A percentile compares a stretch with the other conserved stretches of the same genome.
Evolutionary conservation across 1,284 basidiomycete species (phyloP).

Genomic region (Wallemia mellicola): DNA sequence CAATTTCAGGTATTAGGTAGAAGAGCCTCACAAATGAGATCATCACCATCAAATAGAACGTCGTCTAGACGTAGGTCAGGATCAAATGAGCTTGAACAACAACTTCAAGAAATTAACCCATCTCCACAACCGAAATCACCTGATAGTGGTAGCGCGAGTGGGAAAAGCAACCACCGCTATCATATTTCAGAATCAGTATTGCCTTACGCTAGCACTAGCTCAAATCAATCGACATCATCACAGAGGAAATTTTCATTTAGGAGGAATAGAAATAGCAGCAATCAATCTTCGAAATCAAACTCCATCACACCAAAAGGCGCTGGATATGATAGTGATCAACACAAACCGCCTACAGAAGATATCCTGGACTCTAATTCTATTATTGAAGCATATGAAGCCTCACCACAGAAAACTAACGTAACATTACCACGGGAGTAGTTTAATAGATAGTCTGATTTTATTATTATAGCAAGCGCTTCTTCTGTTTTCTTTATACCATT

Average conservation of each 20-base stretch:
- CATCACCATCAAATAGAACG: neutral
- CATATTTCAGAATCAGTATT: neutral
- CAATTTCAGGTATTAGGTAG: neutral
- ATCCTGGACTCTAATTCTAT: neutral
- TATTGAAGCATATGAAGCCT: neutral
- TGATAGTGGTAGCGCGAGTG: neutral
- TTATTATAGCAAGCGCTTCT: neutral
- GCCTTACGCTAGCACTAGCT: neutral
- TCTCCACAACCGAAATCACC: neutral
- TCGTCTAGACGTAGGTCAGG: neutral
- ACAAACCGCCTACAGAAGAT: neutral
- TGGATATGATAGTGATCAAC: neutral
- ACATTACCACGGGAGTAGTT: neutral
- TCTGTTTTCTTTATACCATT: neutral
- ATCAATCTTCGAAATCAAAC: neutral
- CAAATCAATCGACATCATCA: neutral
- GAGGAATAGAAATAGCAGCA: neutral
- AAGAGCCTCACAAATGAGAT: neutral
- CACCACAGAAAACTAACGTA: neutral
- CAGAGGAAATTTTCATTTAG: neutral
- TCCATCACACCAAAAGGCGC: neutral
- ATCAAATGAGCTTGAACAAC: neutral
- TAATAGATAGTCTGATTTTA: no score
- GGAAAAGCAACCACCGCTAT: neutral
- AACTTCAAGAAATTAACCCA: neutral